These are phyloP conservation scores for Trametes polyzona DNA, from an alignment of 1,284 basidiomycete species.

Conservation along the genomic window DNA sequence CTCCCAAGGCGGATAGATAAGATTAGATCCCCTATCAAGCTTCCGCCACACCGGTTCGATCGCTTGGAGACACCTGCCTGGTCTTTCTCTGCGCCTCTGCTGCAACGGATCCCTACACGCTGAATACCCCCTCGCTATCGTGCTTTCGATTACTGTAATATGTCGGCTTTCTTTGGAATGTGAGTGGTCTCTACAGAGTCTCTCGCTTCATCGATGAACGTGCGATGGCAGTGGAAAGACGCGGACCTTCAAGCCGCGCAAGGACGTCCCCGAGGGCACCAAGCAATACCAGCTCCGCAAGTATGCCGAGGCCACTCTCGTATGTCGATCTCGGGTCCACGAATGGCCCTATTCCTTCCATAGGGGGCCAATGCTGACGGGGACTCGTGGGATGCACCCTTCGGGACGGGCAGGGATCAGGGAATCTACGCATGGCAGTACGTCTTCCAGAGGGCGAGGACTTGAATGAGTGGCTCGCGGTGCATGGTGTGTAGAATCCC, in stretches of 20 bases:
- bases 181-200: constrained; percentile 43
- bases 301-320: constrained; percentile 96
- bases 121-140: background rate
- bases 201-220: constrained; percentile 4
- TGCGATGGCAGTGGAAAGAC: constrained; percentile 72
- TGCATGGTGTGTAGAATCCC: constrained; percentile 73
- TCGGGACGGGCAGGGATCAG: constrained; percentile 73
- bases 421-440: constrained; percentile 89
- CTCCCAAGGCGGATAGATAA: constrained; percentile 2
- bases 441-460: constrained; percentile 95
- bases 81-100: constrained; percentile 12
- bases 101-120: background rate
- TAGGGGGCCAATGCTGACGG: background rate
- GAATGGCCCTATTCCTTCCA: background rate
- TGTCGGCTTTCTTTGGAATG: constrained; percentile 88
- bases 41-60: constrained; percentile 3
- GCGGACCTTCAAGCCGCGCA: constrained; percentile 95
- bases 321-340: constrained; percentile 41
- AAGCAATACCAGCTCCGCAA: constrained; percentile 97
- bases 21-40: constrained; percentile 2
- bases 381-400: background rate
- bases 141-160: constrained; percentile 31
- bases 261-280: constrained; percentile 94
- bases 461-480: constrained; percentile 94
- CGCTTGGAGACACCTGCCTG: constrained; percentile 15